These are phyloP conservation scores for Powellomyces hirtus DNA, from an alignment of 192 early-diverging fungal species.

Conservation along the genomic window DNA sequence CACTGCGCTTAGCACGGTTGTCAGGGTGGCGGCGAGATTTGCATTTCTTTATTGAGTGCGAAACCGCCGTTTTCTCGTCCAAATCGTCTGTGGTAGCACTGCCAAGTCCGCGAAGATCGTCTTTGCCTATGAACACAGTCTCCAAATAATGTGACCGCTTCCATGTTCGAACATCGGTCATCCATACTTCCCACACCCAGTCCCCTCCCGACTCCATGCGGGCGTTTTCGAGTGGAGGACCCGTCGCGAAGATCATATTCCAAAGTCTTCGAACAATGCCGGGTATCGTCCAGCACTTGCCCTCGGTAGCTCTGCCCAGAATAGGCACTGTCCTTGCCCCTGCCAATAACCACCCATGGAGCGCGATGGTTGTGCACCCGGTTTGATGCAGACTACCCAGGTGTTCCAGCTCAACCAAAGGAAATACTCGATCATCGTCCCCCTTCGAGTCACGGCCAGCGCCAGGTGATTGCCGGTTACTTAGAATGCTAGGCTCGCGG, in stretches of 20 bases:
- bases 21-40: too few species aligned
- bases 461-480: too few species aligned
- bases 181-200: slow-evolving; percentile 3
- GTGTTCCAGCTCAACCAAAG: background rate
- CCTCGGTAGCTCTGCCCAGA: too few species aligned
- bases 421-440: too few species aligned
- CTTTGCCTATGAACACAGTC: background rate
- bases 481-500: background rate
- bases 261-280: too few species aligned
- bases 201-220: background rate
- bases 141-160: background rate
- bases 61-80: too few species aligned
- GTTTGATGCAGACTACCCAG: background rate
- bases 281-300: too few species aligned
- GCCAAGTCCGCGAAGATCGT: background rate
- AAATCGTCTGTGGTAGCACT: background rate
- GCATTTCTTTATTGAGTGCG: too few species aligned
- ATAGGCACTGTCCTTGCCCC: background rate
- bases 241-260: too few species aligned
- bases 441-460: too few species aligned
- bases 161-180: background rate
- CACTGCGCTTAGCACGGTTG: too few species aligned
- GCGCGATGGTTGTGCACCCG: background rate
- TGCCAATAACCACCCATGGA: background rate
- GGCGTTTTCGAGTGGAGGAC: too few species aligned